Conservation (phyloP, 306 rosid genomes). For the Vigna radiata region DNA sequence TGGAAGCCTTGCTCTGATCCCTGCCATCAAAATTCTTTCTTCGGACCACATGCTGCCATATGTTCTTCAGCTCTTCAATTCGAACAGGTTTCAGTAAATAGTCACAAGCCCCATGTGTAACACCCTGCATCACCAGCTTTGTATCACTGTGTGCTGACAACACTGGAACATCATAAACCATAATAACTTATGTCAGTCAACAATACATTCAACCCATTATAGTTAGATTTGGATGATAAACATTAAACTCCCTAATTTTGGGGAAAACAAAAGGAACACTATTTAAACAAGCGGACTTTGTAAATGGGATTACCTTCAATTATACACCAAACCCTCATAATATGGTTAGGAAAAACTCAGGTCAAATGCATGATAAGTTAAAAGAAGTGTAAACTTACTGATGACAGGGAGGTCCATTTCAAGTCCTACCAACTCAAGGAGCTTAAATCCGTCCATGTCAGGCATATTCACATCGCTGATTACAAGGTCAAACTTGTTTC, state of each 20-base stretch:
- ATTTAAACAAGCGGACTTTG: background rate
- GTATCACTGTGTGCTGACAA: slow-evolving; percentile 80
- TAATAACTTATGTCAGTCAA: slow-evolving; percentile 34
- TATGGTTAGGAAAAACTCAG: slow-evolving; percentile 28
- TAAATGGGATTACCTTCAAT: background rate
- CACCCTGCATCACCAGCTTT: slow-evolving; percentile 84
- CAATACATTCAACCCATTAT: slow-evolving; percentile 4
- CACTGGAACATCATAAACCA: slow-evolving; percentile 58
- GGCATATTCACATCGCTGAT: slow-evolving; percentile 93
- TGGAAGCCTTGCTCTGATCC: slow-evolving; percentile 53
- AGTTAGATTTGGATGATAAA: background rate
- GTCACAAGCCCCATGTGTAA: slow-evolving; percentile 83
- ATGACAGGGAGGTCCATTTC: slow-evolving; percentile 97
- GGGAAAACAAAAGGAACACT: background rate
- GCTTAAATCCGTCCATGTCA: slow-evolving; percentile 94
- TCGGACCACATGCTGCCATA: slow-evolving; percentile 91
- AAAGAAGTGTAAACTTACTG: slow-evolving; percentile 59
- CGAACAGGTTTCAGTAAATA: slow-evolving; percentile 85
- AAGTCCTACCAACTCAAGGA: slow-evolving; percentile 85
- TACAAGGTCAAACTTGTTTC: slow-evolving; percentile 76
- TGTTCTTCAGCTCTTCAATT: slow-evolving; percentile 83
- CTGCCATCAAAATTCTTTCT: slow-evolving; percentile 55
- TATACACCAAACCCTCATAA: slow-evolving; percentile 13
- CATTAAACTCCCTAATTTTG: background rate
- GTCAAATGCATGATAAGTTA: slow-evolving; percentile 11